Evolutionary conservation across 139 green algal species (phyloP), one percentile per base, ranked within the genome.

Genomic region (Micractinium sp.): DNA sequence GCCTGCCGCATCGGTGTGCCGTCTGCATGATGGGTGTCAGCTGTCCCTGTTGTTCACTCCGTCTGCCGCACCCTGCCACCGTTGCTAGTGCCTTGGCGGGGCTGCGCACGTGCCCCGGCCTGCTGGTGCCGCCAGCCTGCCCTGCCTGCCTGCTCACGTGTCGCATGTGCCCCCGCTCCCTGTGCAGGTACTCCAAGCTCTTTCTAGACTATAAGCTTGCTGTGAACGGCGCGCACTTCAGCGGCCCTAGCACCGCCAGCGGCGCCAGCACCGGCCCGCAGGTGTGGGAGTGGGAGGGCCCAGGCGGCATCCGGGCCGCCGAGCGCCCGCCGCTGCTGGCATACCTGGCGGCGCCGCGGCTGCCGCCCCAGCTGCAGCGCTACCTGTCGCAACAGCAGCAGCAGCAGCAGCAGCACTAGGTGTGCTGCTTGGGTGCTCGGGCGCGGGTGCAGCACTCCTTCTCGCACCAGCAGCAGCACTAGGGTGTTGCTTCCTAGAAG

Each of bases 171-270:
- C 3, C 27, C 29, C 14, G 19, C 20, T 36, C 22, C 33, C 56
- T 16, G 7, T 38, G 25, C 82, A 87, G 82, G 35, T 91, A 89
- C 75, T 86, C 71, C 36, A 69, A 83, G 33, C 84, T 86, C 31
- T 91, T 60, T 15, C 27, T 69, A 4, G 35, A 86, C 14, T 91
- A 91, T 60, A 73, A 74, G 23, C 67, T 91, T 0, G 63, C 89
- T 0, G 89, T 91, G 20, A 86, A 87, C 38, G 83, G 27, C 27
- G 83, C 39, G 1, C 67, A 87, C 66, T 80, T 87, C 81, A 53
- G 33, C 74, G 74, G 74, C 74, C 33, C 74, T 12, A 27, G 14
- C 18, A 33, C 74, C n/a, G 74, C 74, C 74, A 41, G n/a, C 29
- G 74, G 74, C 77, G 27, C 23, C 78, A 31, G 78, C 78, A 31